These are phyloP conservation scores for Nadsonia commutata DNA, from an alignment of 1,139 yeast species.

Conservation along the genomic window DNA sequence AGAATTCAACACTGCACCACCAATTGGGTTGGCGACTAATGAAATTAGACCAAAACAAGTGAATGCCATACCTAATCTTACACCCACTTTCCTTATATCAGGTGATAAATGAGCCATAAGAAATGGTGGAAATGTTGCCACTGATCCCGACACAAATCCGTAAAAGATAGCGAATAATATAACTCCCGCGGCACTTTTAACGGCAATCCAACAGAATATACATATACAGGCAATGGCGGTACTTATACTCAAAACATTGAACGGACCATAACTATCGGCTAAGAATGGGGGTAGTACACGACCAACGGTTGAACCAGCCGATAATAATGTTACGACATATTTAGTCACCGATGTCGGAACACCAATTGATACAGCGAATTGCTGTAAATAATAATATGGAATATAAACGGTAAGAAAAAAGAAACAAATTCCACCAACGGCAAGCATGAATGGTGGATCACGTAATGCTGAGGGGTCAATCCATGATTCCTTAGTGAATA, in stretches of 20 bases:
- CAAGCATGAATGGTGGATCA: constrained; percentile 9
- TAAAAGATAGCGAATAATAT: constrained; percentile 2
- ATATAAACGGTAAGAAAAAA: constrained; percentile 10
- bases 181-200: constrained; percentile 1
- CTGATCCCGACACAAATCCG: constrained; percentile 4
- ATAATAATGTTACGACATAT: constrained; percentile 28
- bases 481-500: background rate
- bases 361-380: constrained; percentile 7
- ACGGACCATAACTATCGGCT: constrained; percentile 31
- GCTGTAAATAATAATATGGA: constrained; percentile 8
- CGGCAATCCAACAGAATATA: constrained; percentile 3
- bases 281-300: constrained; percentile 33
- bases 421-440: constrained; percentile 5
- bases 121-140: constrained; percentile 6
- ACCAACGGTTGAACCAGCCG: constrained; percentile 34
- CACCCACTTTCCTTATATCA: constrained; percentile 3
- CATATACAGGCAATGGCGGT: constrained; percentile 10
- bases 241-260: constrained; percentile 28
- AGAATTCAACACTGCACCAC: constrained; percentile 1
- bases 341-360: constrained; percentile 2
- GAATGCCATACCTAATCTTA: constrained; percentile 3
- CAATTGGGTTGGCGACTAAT: constrained; percentile 5
- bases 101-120: constrained; percentile 3
- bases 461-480: constrained; percentile 9
- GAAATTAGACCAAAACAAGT: constrained; percentile 3